Conservation (phyloP, 164 flowering plant species). For the Houttuynia cordata region DNA sequence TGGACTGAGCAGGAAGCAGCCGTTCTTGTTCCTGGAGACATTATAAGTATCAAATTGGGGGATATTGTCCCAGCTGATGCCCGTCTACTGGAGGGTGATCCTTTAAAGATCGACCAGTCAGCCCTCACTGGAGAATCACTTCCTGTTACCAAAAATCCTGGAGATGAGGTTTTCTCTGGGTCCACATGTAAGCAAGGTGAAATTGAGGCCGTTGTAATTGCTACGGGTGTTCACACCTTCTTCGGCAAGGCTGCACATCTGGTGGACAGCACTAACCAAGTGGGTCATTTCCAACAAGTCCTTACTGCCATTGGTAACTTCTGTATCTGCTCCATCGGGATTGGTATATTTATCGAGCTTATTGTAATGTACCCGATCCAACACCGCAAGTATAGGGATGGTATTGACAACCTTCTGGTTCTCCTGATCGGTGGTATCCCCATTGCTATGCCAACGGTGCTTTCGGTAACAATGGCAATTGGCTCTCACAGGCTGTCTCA, state of each 20-base stretch:
- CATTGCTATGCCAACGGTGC: slow-evolving; percentile 79
- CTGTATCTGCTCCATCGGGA: slow-evolving; percentile 64
- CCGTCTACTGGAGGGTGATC: slow-evolving; percentile 81
- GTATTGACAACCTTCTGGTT: slow-evolving; percentile 66
- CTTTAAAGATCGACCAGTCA: slow-evolving; percentile 68
- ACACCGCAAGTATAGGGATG: slow-evolving; percentile 52
- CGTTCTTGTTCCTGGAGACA: slow-evolving; percentile 69
- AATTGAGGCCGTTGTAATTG: slow-evolving; percentile 75
- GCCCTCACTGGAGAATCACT: slow-evolving; percentile 77
- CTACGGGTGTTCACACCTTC: slow-evolving; percentile 78
- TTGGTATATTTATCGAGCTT: slow-evolving; percentile 54
- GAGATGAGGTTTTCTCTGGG: slow-evolving; percentile 70
- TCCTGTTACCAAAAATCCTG: slow-evolving; percentile 66
- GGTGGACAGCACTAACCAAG: slow-evolving; percentile 74
- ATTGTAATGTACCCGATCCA: slow-evolving; percentile 72
- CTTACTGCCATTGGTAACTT: slow-evolving; percentile 77
- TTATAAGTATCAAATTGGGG: slow-evolving; percentile 66
- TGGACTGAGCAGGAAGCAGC: slow-evolving; percentile 81
- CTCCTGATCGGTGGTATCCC: slow-evolving; percentile 81
- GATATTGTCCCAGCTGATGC: slow-evolving; percentile 81
- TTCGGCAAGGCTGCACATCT: slow-evolving; percentile 82
- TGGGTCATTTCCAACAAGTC: slow-evolving; percentile 73
- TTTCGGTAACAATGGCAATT: slow-evolving; percentile 82
- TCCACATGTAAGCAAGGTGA: slow-evolving; percentile 79
- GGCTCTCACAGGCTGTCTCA: slow-evolving; percentile 76